These are phyloP conservation scores for Lepiota venenata DNA, from an alignment of 768 basidiomycete genomes.

Conservation along the genomic window DNA sequence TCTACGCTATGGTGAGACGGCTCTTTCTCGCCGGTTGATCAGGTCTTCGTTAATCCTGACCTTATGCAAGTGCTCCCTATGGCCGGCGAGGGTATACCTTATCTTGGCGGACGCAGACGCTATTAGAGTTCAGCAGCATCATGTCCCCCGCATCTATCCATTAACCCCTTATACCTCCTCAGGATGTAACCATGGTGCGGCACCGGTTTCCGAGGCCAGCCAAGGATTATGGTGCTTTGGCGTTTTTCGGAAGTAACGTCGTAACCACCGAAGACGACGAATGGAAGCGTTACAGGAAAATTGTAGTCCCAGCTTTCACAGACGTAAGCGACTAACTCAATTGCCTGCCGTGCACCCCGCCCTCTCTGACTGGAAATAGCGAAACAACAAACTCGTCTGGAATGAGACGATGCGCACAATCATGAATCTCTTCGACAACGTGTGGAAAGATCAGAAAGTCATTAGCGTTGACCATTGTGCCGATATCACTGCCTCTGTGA, in stretches of 20 bases:
- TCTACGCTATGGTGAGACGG: not conserved
- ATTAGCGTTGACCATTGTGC: constrained; percentile 43
- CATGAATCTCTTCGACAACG: constrained; percentile 38
- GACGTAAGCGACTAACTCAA: constrained; percentile 34
- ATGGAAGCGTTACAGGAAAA: constrained; percentile 63
- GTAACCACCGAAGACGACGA: constrained; percentile 58
- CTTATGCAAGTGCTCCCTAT: not conserved
- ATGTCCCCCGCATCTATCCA: too few relatives aligned
- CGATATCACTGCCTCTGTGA: constrained; percentile 52
- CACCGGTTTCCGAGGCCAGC: constrained; percentile 56
- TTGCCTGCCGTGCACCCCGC: not conserved
- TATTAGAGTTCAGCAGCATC: too few relatives aligned
- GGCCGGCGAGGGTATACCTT: not conserved
- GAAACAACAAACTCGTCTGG: constrained; percentile 46
- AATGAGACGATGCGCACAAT: constrained; percentile 38
- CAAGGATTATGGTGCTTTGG: constrained; percentile 38
- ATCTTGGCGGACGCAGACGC: too few relatives aligned
- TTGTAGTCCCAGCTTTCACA: constrained; percentile 59
- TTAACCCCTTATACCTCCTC: not conserved
- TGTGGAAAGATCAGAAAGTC: constrained; percentile 39
- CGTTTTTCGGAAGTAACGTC: constrained; percentile 57
- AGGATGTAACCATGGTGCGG: constrained; percentile 49
- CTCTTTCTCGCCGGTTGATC: constrained; percentile 13
- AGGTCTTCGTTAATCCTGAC: constrained; percentile 17
- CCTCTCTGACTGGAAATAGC: constrained; percentile 20